Evolutionary conservation across 768 basidiomycete species (phyloP), one percentile per base, ranked within the genome.

Genomic region (Mycena galericulata): DNA sequence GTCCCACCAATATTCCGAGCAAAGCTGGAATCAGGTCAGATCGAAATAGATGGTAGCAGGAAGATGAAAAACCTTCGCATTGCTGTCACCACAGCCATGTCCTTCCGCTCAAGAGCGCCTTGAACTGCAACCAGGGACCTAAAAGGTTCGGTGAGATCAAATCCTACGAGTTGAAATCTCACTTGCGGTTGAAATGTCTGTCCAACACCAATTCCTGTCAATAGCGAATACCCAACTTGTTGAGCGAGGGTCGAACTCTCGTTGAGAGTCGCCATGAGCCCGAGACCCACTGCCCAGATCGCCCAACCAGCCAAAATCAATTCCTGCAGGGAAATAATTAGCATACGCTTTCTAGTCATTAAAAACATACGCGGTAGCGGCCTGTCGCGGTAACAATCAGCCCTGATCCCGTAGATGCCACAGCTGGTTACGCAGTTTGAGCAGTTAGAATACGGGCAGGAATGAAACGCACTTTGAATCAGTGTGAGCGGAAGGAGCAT

Each of bases 401-500:
- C 34, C 88, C 88, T 70, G 88, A 74, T 55, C 17, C 40, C 17
- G 71, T 70, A 2, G 62, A 72, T 18, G 68, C 53, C 22, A 60
- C 62, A 8, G 73, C 73, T 74, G 36, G 24, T 4, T 55, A 62
- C 18, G 30, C 54, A 24, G 24, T 27, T 14, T 27, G 27, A 18
- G 17, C 36, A 24, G 50, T 79, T 9, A 40, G 6, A 20, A 20
- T 49, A 30, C 22, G 17, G 10, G 73, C 80, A 72, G 58, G 72
- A 61, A 77, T 77, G 59, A 78, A 80, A 46, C 14, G 79, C 67
- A n/a, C 87, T 88, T 71, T 89, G 87, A 26, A 83, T 83, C 10
- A 87, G 75, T 29, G 89, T 82, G 26, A 89, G 81, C 0, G 89
- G 88, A 11, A 91, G 80, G 0, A 89, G 79, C 57, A 89, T 80